These are phyloP conservation scores for Dittrichia graveolens DNA, from an alignment of 129 eudicot genomes.

Conservation along the genomic window DNA sequence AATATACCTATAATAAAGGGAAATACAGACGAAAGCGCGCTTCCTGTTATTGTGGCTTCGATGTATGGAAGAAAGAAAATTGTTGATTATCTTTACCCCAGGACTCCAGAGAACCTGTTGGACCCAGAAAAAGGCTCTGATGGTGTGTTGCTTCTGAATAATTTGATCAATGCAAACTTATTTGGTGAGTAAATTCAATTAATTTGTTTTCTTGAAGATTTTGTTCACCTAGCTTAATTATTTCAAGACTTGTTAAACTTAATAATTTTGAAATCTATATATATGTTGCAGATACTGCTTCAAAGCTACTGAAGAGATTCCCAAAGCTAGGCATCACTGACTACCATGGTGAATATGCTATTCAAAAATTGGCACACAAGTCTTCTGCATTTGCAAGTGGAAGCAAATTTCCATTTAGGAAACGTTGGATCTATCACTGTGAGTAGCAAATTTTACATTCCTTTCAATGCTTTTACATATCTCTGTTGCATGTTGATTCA, in stretches of 20 bases:
- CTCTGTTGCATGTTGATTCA: too few species aligned
- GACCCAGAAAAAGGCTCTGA: slow-evolving; percentile 38
- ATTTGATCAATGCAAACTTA: slow-evolving; percentile 53
- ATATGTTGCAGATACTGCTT: slow-evolving; percentile 43
- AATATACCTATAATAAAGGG: slow-evolving; percentile 27
- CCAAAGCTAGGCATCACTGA: slow-evolving; percentile 50
- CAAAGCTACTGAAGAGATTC: slow-evolving; percentile 29
- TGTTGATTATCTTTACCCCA: slow-evolving; percentile 50
- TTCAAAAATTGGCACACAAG: slow-evolving; percentile 49
- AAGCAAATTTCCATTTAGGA: slow-evolving; percentile 41
- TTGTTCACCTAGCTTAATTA: background rate
- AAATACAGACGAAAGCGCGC: slow-evolving; percentile 39
- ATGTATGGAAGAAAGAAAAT: slow-evolving; percentile 49
- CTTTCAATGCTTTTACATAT: background rate
- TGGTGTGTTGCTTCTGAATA: slow-evolving; percentile 48
- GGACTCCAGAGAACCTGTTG: slow-evolving; percentile 42
- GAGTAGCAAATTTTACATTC: slow-evolving; percentile 15
- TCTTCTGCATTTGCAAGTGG: slow-evolving; percentile 64
- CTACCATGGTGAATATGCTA: slow-evolving; percentile 43
- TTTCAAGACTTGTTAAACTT: background rate
- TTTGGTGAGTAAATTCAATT: slow-evolving; percentile 39
- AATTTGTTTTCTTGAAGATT: background rate
- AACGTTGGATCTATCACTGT: slow-evolving; percentile 48
- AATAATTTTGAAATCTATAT: background rate
- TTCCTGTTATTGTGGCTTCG: slow-evolving; percentile 56